Evolutionary conservation across 2,329 filamentous ascomycete genomes (phyloP).

Genomic region (Xylaria sp.): DNA sequence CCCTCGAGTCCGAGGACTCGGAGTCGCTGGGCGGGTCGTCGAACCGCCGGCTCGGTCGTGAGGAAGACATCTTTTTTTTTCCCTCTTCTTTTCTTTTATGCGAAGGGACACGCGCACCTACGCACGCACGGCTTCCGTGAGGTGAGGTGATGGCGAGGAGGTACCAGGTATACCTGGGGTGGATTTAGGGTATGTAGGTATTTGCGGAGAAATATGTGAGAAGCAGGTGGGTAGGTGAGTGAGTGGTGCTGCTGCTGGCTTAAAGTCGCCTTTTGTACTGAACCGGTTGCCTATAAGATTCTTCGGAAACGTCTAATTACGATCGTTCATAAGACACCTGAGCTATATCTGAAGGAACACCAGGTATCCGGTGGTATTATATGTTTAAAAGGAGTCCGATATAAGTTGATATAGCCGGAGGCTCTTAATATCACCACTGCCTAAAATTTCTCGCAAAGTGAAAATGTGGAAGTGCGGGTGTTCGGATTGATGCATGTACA

Average conservation of each 20-base stretch:
- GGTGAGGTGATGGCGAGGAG: not conserved
- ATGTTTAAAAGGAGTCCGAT: constrained; percentile 6
- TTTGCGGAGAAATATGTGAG: not conserved
- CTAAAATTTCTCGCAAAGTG: constrained; percentile 32
- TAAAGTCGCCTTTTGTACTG: not conserved
- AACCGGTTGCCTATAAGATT: not conserved
- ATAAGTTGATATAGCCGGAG: constrained; percentile 18
- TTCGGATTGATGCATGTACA: constrained; percentile 26
- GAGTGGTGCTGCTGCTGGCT: too few relatives aligned
- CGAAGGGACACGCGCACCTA: too few relatives aligned
- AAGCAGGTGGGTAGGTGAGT: not conserved
- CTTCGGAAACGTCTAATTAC: not conserved
- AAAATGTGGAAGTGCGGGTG: constrained; percentile 26
- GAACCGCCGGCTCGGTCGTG: constrained; percentile 14
- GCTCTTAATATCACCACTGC: constrained; percentile 30
- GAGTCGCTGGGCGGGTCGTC: constrained; percentile 38
- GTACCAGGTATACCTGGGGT: not conserved
- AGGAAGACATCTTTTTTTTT: constrained; percentile 14
- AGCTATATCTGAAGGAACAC: constrained; percentile 8
- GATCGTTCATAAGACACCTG: constrained; percentile 9
- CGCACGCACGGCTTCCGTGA: too few relatives aligned
- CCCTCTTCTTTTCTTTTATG: too few relatives aligned
- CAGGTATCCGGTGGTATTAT: constrained; percentile 1
- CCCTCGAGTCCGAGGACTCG: constrained; percentile 42
- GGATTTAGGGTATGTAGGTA: not conserved